phyloP scores from a whole-genome alignment of 129 eudicot genomes.

The Lactuca sativa region DNA sequence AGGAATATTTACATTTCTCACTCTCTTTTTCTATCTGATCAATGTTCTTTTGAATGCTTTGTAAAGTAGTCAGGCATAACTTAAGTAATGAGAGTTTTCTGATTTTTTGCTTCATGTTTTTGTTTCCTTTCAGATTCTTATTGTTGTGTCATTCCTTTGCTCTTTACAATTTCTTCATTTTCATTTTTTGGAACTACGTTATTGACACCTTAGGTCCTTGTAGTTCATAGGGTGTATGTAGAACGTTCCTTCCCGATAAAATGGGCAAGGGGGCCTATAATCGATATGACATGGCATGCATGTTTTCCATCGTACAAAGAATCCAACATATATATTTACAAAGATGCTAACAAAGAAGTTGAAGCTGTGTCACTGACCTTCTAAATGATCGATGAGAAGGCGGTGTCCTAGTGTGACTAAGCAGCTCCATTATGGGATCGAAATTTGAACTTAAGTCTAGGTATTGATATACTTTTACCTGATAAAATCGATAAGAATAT shows the following conservation, averaged over 20 bases:
- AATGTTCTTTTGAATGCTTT: constrained; percentile 31
- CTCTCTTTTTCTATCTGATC: constrained; percentile 13
- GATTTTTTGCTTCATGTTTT: background rate
- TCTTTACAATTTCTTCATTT: background rate
- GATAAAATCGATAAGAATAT: no score
- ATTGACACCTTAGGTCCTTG: background rate
- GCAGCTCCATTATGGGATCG: background rate
- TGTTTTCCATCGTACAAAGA: no score
- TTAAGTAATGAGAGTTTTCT: constrained; percentile 22
- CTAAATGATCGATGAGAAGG: no score
- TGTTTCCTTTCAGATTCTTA: background rate
- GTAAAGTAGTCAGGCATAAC: constrained; percentile 29
- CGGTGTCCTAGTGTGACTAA: no score
- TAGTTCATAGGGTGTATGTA: background rate
- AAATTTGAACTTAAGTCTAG: background rate
- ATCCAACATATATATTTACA: no score
- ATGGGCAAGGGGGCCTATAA: no score
- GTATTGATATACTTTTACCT: no score
- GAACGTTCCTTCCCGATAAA: no score
- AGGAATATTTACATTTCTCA: background rate
- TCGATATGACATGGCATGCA: no score
- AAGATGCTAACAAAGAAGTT: no score
- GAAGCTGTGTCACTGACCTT: no score
- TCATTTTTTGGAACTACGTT: background rate
- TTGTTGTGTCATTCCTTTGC: background rate